Evolutionary conservation across 1,284 basidiomycete species (phyloP).

Genomic region (Exsudoporus floridanus): DNA sequence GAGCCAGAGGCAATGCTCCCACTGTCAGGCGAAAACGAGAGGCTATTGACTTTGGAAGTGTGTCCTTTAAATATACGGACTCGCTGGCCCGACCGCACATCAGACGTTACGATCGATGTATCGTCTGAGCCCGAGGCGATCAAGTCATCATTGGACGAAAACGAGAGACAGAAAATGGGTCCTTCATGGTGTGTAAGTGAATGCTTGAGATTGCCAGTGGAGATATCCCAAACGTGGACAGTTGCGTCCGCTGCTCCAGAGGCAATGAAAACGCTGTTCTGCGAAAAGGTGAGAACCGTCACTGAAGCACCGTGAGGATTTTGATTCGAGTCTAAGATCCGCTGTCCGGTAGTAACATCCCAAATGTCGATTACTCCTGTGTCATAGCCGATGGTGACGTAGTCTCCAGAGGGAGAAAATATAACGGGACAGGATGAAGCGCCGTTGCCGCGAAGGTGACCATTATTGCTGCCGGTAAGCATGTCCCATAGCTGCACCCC

Average conservation of each 20-base stretch:
- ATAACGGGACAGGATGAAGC: constrained; percentile 17
- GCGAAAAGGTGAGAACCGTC: constrained; percentile 14
- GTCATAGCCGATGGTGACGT: constrained; percentile 21
- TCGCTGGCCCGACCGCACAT: constrained; percentile 9
- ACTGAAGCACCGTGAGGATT: constrained; percentile 7
- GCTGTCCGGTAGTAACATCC: constrained; percentile 23
- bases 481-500: constrained; percentile 25
- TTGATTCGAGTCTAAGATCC: constrained; percentile 1
- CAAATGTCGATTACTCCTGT: constrained; percentile 22
- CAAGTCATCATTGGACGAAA: constrained; percentile 12
- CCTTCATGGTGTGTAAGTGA: constrained; percentile 12
- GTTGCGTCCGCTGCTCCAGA: constrained; percentile 18
- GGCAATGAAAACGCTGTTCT: constrained; percentile 10
- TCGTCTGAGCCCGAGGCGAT: constrained; percentile 28
- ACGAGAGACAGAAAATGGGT: constrained; percentile 12
- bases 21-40: constrained; percentile 23
- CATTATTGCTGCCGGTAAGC: constrained; percentile 18
- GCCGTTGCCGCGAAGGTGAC: constrained; percentile 10
- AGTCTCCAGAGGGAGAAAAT: constrained; percentile 25
- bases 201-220: constrained; percentile 1
- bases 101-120: constrained; percentile 14
- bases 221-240: constrained; percentile 17
- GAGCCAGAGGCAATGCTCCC: constrained; percentile 23
- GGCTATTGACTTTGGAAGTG: constrained; percentile 10
- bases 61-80: constrained; percentile 13